Conservation (phyloP, 2,329 filamentous ascomycete genomes). For the Fusarium mexicanum region DNA sequence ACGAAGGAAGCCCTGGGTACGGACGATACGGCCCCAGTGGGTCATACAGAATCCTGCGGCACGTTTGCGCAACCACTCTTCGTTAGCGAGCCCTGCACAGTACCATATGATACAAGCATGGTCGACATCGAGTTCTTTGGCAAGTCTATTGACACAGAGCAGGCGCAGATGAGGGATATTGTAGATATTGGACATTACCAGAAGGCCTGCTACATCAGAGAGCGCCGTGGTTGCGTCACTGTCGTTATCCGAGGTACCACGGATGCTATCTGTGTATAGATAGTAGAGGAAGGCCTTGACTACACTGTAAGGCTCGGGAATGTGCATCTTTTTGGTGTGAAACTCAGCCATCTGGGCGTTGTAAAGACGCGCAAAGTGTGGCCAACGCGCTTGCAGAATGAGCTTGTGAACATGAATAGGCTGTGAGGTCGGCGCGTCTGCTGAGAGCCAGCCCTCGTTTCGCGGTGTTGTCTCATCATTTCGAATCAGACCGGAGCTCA, state of each 20-base stretch:
- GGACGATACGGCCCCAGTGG: conserved; percentile 94
- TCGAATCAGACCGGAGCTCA: conserved; percentile 61
- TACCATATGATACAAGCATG: conserved; percentile 98
- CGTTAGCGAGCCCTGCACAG: conserved; percentile 86
- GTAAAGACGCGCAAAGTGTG: conserved; percentile 93
- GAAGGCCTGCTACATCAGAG: conserved; percentile 87
- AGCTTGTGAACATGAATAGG: conserved; percentile 96
- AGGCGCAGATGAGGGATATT: conserved; percentile 93
- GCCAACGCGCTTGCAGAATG: conserved; percentile 94
- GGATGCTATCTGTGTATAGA: conserved; percentile 94
- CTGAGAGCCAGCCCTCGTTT: conserved; percentile 66
- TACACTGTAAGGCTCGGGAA: conserved; percentile 93
- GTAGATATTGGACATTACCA: conserved; percentile 98
- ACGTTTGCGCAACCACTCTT: conserved; percentile 92
- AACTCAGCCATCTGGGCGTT: conserved; percentile 96
- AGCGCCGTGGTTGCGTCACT: conserved; percentile 80
- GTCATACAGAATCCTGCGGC: conserved; percentile 89
- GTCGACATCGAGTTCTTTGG: conserved; percentile 91
- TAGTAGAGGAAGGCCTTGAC: conserved; percentile 97
- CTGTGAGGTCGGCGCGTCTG: conserved; percentile 73
- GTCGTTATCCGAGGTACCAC: conserved; percentile 59
- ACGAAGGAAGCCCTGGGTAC: conserved; percentile 85
- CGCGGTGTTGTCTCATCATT: conserved; percentile 53
- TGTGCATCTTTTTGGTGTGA: conserved; percentile 96
- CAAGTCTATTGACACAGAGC: conserved; percentile 88